Evolutionary conservation across 306 rosid species (phyloP).

Genomic region (Comarum palustre): DNA sequence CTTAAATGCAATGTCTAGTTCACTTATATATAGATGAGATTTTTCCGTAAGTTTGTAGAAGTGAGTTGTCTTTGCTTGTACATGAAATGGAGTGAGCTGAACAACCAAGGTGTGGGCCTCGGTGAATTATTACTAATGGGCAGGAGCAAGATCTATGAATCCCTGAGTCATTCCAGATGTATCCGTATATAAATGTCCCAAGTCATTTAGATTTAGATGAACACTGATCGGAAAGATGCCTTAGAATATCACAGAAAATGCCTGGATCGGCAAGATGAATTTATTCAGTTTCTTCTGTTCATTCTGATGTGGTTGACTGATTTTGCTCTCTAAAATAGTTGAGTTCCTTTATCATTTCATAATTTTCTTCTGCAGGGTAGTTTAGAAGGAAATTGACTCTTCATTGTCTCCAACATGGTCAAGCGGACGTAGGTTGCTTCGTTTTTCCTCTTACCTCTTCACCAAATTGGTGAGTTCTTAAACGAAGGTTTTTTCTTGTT

Average conservation of each 20-base stretch:
- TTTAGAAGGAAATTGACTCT: neutral
- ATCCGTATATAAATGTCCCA: neutral
- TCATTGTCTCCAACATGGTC: slow-evolving; percentile 2
- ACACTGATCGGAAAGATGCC: too few species aligned
- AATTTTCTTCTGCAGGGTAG: neutral
- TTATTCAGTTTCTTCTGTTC: neutral
- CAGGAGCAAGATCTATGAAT: neutral
- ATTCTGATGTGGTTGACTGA: neutral
- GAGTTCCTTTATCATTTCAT: neutral
- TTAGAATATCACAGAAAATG: neutral
- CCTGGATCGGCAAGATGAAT: neutral
- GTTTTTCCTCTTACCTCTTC: neutral
- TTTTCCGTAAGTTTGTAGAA: neutral
- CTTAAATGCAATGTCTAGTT: too few species aligned
- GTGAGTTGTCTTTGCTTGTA: neutral
- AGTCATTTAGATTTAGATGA: neutral
- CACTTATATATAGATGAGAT: neutral
- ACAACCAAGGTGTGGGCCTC: neutral
- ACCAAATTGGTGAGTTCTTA: neutral
- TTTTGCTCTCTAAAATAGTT: neutral
- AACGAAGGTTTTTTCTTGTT: neutral
- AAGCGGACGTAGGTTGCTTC: neutral
- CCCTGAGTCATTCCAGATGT: neutral
- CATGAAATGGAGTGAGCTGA: neutral
- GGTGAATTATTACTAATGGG: neutral